Conservation (phyloP, 306 rosid species). For the Geum urbanum region DNA sequence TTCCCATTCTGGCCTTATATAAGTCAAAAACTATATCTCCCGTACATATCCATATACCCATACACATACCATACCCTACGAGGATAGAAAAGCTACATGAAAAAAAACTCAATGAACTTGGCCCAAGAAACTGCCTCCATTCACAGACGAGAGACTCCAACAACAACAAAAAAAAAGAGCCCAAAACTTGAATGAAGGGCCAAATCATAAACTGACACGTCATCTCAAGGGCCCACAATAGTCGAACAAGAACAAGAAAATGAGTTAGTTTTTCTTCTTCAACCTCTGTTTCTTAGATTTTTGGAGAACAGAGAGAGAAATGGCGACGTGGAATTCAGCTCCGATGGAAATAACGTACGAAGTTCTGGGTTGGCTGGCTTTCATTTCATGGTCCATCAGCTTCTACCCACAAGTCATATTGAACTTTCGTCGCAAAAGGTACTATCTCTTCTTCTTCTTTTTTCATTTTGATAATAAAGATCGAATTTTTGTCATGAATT, state of each 20-base stretch:
- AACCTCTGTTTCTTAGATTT: neutral
- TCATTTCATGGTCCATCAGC: conserved; percentile 59
- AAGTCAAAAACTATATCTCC: neutral
- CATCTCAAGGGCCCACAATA: neutral
- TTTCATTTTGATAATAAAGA: neutral
- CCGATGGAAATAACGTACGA: conserved; percentile 53
- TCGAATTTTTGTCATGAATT: neutral
- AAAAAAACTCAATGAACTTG: neutral
- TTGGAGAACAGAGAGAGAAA: conserved; percentile 19
- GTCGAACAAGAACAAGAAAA: neutral
- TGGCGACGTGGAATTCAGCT: conserved; percentile 73
- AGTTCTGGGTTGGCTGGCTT: conserved; percentile 72
- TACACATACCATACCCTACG: no score
- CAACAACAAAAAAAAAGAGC: no score
- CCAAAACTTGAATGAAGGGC: neutral
- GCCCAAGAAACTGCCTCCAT: neutral
- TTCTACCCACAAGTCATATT: conserved; percentile 75
- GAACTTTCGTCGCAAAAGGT: conserved; percentile 75
- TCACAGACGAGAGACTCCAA: no score
- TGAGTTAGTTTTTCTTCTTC: neutral
- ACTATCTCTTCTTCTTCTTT: neutral
- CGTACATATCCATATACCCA: no score
- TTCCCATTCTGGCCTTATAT: neutral
- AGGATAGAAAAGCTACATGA: neutral
- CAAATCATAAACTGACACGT: neutral